Evolutionary conservation across 2,329 filamentous ascomycete species (phyloP), one percentile per base, ranked within the genome.

Genomic region (Xylaria multiplex): DNA sequence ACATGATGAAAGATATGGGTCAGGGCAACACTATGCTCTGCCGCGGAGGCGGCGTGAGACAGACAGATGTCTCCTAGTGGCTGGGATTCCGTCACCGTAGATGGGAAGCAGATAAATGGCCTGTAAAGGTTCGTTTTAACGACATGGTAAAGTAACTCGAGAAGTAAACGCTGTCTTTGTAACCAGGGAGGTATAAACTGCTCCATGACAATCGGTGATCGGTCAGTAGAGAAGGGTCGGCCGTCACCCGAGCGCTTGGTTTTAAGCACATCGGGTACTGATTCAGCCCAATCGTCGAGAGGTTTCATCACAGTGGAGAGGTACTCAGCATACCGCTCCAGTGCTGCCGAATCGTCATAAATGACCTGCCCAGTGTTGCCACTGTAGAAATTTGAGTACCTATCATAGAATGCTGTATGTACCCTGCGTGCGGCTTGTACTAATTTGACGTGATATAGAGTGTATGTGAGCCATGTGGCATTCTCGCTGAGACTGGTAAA

Each of bases 111-210:
- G 60, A 83, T 79, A 48, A 81, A 79, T 0, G 79, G 78, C 4
- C 81, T 77, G 66, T 79, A 80, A 8, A 81, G 70, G 64, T 77
- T 79, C 50, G 77, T 73, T 54, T 66, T 69, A 0, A 80, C 69
- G 50, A 78, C 76, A 63, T 82, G 80, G 67, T 82, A 82, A 14
- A 79, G 62, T 5, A 81, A 66, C 64, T 82, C 81, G 11, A 82
- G 73, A 14, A 80, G 73, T 0, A 83, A 58, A 1, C 80, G 79
- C 62, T 83, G 80, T 3, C 78, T 77, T 59, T 81, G 80, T 2
- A 82, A 68, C 80, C 80, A 82, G 2, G 74, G 60, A 1, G 80
- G 80, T 0, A 77, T 75, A 52, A 78, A 79, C 16, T 62, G 70
- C 57, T 81, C 78, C 14, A 81, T 67, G 8, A 75, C 67, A 1